Evolutionary conservation across 176 grass and related monocot genomes (phyloP).

Genomic region (Pontederia paniculata): DNA sequence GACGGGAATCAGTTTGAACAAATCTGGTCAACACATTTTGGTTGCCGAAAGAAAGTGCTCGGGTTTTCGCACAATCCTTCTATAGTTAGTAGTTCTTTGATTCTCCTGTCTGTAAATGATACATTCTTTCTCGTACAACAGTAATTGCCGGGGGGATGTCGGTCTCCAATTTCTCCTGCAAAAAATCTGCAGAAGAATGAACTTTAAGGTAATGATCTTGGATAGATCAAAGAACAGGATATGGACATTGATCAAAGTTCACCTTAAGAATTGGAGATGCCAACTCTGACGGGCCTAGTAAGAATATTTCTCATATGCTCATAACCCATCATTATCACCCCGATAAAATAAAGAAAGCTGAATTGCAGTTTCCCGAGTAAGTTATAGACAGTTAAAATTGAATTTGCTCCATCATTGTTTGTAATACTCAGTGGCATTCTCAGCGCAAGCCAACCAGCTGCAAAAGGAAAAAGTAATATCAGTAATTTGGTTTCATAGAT

Average conservation of each 20-base stretch:
- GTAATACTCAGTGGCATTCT: neutral
- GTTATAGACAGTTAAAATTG: conserved; percentile 20
- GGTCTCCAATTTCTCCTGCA: too few relatives aligned
- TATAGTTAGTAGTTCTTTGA: too few relatives aligned
- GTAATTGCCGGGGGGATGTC: too few relatives aligned
- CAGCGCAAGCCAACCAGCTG: conserved; percentile 2
- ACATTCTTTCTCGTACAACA: too few relatives aligned
- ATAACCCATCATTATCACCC: conserved; percentile 29
- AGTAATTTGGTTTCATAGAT: neutral
- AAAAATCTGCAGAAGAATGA: too few relatives aligned
- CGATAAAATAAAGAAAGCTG: conserved; percentile 43
- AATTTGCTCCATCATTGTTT: conserved; percentile 19
- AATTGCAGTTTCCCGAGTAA: conserved; percentile 47
- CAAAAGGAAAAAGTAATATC: conserved; percentile 4
- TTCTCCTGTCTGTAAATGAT: too few relatives aligned
- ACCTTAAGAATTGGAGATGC: conserved; percentile 27
- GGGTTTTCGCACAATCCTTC: too few relatives aligned
- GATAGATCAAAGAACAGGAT: too few relatives aligned
- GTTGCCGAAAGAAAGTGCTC: too few relatives aligned
- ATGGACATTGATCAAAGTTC: neutral
- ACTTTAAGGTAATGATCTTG: too few relatives aligned
- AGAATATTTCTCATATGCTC: conserved; percentile 28
- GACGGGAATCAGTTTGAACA: too few relatives aligned
- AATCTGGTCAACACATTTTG: too few relatives aligned
- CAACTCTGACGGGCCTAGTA: conserved; percentile 43